Conservation (phyloP, 116 monocot genomes). For the Zostera marina region DNA sequence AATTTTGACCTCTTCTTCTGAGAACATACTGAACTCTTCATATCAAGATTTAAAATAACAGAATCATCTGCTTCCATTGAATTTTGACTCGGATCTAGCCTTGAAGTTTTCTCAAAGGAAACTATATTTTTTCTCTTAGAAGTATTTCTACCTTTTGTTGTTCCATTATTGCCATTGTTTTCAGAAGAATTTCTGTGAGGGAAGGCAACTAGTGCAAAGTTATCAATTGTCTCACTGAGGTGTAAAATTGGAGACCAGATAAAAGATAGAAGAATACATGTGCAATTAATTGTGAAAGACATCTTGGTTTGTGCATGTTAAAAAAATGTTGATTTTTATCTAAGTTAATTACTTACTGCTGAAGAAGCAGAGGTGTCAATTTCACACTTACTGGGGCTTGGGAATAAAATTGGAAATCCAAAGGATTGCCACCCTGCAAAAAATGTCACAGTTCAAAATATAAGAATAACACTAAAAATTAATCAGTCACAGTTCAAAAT, state of each 20-base stretch:
- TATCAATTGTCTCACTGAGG: constrained; percentile 76
- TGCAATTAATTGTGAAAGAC: no score
- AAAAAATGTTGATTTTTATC: not conserved
- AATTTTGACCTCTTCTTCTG: constrained; percentile 53
- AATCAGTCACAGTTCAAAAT: not conserved
- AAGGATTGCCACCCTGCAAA: constrained; percentile 76
- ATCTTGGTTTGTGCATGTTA: not conserved
- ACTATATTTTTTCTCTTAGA: constrained; percentile 33
- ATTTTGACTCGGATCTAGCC: constrained; percentile 20
- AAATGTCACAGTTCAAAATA: not conserved
- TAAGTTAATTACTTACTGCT: constrained; percentile 28
- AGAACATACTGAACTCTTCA: constrained; percentile 68
- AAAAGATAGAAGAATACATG: not conserved
- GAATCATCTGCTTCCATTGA: constrained; percentile 59
- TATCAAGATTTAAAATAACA: constrained; percentile 38
- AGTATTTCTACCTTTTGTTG: constrained; percentile 18
- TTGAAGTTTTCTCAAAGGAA: constrained; percentile 26
- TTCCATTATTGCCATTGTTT: constrained; percentile 50
- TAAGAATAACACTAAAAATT: not conserved
- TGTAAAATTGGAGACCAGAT: constrained; percentile 4
- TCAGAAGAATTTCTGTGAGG: constrained; percentile 87
- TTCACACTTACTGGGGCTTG: constrained; percentile 57
- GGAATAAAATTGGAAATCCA: constrained; percentile 74
- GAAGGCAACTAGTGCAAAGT: constrained; percentile 54
- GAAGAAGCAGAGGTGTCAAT: constrained; percentile 63